Conservation (phyloP, 345 rosid genomes). For the Lagerstroemia speciosa region DNA sequence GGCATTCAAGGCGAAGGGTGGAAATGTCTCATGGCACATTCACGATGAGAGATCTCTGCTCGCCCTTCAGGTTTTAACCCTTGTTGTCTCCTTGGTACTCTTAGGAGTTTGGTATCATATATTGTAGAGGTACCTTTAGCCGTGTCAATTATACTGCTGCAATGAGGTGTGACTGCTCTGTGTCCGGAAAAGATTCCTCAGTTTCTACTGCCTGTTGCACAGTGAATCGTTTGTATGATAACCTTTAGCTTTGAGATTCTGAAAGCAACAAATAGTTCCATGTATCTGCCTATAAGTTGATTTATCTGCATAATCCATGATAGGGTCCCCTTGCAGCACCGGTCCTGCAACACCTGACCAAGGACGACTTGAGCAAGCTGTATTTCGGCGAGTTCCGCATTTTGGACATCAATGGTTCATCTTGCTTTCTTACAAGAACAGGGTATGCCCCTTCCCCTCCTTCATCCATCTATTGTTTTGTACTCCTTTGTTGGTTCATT, state of each 20-base stretch:
- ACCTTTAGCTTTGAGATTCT: not conserved
- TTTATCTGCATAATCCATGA: conserved; percentile 3
- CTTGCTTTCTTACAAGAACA: conserved; percentile 87
- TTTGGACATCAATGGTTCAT: conserved; percentile 66
- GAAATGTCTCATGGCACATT: conserved; percentile 92
- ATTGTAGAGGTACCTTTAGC: not conserved
- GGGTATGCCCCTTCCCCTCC: conserved; percentile 45
- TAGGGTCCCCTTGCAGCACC: conserved; percentile 97
- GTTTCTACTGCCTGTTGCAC: not conserved
- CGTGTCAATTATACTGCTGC: not conserved
- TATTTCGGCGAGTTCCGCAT: conserved; percentile 88
- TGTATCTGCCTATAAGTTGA: not conserved
- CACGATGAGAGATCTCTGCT: conserved; percentile 99
- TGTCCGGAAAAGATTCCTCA: not conserved
- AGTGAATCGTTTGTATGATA: not conserved
- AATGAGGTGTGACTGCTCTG: not conserved
- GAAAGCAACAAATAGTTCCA: not conserved
- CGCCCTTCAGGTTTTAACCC: conserved; percentile 64
- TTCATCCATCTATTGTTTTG: not conserved
- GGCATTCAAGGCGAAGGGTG: conserved; percentile 82
- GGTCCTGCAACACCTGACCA: conserved; percentile 76
- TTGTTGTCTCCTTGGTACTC: not conserved
- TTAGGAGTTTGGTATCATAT: not conserved
- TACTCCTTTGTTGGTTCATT: not conserved
- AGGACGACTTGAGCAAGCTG: conserved; percentile 82